phyloP scores from a whole-genome alignment of 805 yeast genomes.

The Hanseniaspora taiwanica region DNA sequence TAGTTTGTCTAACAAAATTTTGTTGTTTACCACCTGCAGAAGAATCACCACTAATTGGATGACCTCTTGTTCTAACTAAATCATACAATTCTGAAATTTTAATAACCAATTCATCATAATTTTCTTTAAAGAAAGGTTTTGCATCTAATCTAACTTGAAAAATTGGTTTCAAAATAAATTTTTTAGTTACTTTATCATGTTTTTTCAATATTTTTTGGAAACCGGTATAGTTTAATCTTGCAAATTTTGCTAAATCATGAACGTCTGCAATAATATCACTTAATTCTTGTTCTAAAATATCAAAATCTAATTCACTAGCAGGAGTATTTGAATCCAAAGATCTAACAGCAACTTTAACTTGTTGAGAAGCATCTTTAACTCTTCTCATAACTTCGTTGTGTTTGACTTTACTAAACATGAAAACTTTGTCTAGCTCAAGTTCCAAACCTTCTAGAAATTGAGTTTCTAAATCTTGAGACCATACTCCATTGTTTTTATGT shows the following conservation, averaged over 20 bases:
- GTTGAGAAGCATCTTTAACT: constrained; percentile 66
- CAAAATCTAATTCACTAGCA: constrained; percentile 54
- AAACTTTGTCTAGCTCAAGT: constrained; percentile 82
- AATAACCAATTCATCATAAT: constrained; percentile 80
- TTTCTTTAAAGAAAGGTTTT: constrained; percentile 92
- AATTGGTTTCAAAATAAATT: constrained; percentile 69
- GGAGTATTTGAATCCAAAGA: constrained; percentile 37
- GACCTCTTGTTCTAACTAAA: constrained; percentile 88
- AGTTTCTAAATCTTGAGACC: constrained; percentile 76
- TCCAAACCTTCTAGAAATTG: constrained; percentile 65
- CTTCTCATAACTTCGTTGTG: constrained; percentile 76
- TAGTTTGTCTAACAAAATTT: constrained; percentile 95
- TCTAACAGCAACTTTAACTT: constrained; percentile 53
- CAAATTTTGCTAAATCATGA: constrained; percentile 88
- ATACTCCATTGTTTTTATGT: constrained; percentile 36
- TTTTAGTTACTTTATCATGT: constrained; percentile 78
- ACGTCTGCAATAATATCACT: constrained; percentile 92
- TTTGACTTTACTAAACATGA: constrained; percentile 79
- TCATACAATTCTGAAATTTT: constrained; percentile 83
- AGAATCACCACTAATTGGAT: constrained; percentile 88
- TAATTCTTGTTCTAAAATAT: constrained; percentile 60
- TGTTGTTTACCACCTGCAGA: constrained; percentile 98
- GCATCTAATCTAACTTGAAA: constrained; percentile 87
- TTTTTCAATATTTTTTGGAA: constrained; percentile 93
- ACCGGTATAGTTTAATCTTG: constrained; percentile 90